phyloP scores from a whole-genome alignment of 2,329 filamentous ascomycete genomes.

The Neofusicoccum cordaticola region DNA sequence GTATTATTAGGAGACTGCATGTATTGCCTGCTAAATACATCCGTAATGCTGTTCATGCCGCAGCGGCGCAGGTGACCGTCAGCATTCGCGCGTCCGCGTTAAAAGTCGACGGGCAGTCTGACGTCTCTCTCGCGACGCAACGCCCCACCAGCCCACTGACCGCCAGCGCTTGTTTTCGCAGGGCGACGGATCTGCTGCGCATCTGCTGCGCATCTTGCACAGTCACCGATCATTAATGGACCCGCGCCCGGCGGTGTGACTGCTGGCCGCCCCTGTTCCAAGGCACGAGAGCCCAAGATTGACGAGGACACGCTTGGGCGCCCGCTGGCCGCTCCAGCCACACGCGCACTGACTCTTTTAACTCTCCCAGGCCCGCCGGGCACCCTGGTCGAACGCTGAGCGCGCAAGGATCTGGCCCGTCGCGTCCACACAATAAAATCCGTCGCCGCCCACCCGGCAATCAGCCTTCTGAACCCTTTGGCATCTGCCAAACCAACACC shows the following conservation, averaged over 20 bases:
- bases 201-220: neutral
- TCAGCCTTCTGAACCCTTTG: conserved; percentile 4
- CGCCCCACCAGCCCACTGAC: conserved; percentile 1
- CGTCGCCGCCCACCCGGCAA: neutral
- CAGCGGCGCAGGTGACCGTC: neutral
- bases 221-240: conserved; percentile 5
- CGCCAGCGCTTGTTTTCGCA: neutral
- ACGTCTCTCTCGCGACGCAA: conserved; percentile 3
- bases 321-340: neutral
- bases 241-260: conserved; percentile 8
- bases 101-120: conserved; percentile 10
- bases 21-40: too few species aligned
- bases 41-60: too few species aligned
- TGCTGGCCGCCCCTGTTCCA: neutral
- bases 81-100: neutral
- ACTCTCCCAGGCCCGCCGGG: neutral
- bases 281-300: conserved; percentile 6
- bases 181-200: conserved; percentile 5
- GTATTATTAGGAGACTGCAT: conserved; percentile 4
- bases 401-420: neutral
- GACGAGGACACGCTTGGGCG: neutral
- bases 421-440: conserved; percentile 11
- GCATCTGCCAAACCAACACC: conserved; percentile 1
- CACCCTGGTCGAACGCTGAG: neutral
- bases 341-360: conserved; percentile 1